Percentiles rank a stretch among this genome's conserved stretches.
phyloP scores from a whole-genome alignment of 352 stramenopile genomes.

The Phytophthora syringae region DNA sequence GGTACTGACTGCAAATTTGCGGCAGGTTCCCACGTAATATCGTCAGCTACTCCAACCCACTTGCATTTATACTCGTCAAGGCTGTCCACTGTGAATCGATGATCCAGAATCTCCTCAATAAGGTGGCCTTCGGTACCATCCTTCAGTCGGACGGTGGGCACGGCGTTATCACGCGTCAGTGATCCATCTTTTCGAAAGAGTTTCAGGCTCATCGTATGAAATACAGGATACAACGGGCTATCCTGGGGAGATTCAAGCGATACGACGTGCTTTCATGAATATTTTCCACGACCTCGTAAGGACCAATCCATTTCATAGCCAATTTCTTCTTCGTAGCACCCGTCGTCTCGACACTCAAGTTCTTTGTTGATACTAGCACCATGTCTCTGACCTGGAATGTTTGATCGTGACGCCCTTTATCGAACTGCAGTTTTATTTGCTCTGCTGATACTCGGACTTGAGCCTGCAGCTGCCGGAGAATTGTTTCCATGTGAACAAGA shows the following conservation, averaged over 20 bases:
- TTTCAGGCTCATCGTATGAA: background rate
- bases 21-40: slow-evolving; percentile 12
- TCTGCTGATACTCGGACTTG: background rate
- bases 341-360: background rate
- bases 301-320: background rate
- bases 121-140: too few species aligned
- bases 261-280: background rate
- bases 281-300: background rate
- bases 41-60: slow-evolving; percentile 2
- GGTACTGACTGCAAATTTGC: slow-evolving; percentile 1
- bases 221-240: background rate
- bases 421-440: slow-evolving; percentile 5
- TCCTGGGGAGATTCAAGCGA: background rate
- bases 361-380: background rate
- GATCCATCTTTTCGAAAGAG: background rate
- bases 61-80: slow-evolving; percentile 6
- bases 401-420: background rate
- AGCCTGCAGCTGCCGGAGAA: background rate
- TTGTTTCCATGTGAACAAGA: background rate
- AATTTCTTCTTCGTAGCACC: background rate
- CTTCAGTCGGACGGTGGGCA: slow-evolving; percentile 9
- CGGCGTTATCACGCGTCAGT: too few species aligned
- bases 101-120: background rate
- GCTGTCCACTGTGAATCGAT: background rate
- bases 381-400: background rate